Base-by-base conservation (phyloP, 176 grass and related monocot species). In the Aegilops bicornis region DNA sequence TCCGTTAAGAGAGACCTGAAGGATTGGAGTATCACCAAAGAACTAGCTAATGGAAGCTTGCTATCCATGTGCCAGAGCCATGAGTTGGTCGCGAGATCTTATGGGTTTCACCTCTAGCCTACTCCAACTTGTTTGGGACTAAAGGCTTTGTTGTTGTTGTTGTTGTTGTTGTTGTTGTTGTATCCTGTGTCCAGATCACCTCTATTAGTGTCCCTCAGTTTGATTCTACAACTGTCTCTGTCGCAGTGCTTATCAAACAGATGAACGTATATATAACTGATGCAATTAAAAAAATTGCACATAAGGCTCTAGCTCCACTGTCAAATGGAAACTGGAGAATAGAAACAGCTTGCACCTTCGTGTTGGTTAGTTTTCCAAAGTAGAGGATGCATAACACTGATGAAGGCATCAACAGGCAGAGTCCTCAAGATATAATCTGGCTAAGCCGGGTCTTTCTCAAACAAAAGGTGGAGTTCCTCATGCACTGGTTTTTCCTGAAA, bases 231-330 rank as follows among this genome's bases (percentile, higher is more conserved):
- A 37, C 15, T 39, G 61, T 64, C 30, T 62, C 39, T 73, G 30
- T 40, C 52, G n/a, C 11, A 7, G 39, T 78, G 27, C 65, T 62
- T 71, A 50, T 69, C 62, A 25, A 19, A 5, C 7, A 25, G 37
- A 48, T 62, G 29, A 37, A 27, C 40, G 52, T 73, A 68, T 52
- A 56, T n/a, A 20, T 56, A 56, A 20, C 79, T 36, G 31, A 73
- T 79, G 11, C 30, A 74, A 58, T 73, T 84, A n/a, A 11, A 64
- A 64, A 83, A 30, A 8, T 14, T 3, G 43, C 59, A 50, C 27
- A 70, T 35, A 79, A 56, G 59, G 45, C 33, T 85, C 69, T 82
- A 81, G 35, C 63, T 33, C 20, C 25, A 66, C 69, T 69, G 20
- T 72, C 37, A 72, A 82, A 40, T 23, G 19, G 62, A 66, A 20